Percentiles rank a stretch among this genome's conserved stretches.
These are phyloP conservation scores for Globisporangium carolinianum DNA, from an alignment of 352 stramenopile genomes.

Conservation along the genomic window DNA sequence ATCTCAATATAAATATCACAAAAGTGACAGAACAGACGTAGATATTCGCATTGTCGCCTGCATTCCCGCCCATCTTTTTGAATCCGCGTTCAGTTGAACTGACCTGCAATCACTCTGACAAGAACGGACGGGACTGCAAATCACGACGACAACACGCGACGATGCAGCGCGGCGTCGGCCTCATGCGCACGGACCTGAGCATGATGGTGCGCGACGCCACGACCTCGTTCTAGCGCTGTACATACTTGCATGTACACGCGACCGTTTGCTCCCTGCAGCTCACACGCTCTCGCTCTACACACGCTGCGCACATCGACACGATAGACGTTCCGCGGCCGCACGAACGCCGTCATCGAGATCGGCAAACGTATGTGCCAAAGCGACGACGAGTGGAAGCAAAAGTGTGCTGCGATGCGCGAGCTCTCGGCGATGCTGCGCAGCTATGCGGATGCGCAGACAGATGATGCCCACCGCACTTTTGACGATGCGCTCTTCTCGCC, in stretches of 20 bases:
- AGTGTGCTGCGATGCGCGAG: constrained; percentile 42
- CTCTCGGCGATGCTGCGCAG: constrained; percentile 25
- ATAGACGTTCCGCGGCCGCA: constrained; percentile 41
- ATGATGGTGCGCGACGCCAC: constrained; percentile 29
- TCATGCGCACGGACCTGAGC: constrained; percentile 35
- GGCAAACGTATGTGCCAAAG: constrained; percentile 37
- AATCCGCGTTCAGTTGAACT: too few species aligned
- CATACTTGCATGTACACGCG: background rate
- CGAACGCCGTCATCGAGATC: constrained; percentile 41
- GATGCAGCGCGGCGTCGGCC: constrained; percentile 19
- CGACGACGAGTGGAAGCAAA: constrained; percentile 57
- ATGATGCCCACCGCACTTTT: constrained; percentile 1
- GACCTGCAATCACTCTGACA: too few species aligned
- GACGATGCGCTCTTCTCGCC: constrained; percentile 24
- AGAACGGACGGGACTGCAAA: too few species aligned
- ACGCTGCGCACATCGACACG: too few species aligned
- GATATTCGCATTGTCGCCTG: too few species aligned
- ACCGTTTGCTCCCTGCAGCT: too few species aligned
- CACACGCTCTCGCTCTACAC: background rate
- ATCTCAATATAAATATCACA: too few species aligned
- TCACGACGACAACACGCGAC: background rate
- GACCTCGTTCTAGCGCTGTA: background rate
- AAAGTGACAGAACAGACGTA: too few species aligned
- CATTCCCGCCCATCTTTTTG: too few species aligned
- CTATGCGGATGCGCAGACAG: constrained; percentile 10